Percentiles rank a stretch among this genome's conserved stretches.
Evolutionary conservation across 805 yeast species (phyloP).

Genomic region (Kazachstania africana): DNA sequence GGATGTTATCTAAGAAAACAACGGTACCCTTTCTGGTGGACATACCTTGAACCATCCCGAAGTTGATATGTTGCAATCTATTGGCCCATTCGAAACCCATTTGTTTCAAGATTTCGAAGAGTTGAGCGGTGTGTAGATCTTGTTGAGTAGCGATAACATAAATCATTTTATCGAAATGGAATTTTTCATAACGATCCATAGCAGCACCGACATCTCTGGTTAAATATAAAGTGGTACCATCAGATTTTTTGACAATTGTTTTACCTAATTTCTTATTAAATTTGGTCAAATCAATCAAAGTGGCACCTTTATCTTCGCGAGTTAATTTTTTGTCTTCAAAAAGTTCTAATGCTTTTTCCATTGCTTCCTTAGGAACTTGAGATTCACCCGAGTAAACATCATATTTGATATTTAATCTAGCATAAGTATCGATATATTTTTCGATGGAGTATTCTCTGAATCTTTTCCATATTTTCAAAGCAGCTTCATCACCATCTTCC

Average conservation of each 20-base stretch:
- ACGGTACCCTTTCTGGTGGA: slow-evolving; percentile 97
- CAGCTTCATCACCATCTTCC: slow-evolving; percentile 87
- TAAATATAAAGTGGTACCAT: slow-evolving; percentile 87
- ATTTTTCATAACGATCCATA: slow-evolving; percentile 71
- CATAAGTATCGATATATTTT: slow-evolving; percentile 77
- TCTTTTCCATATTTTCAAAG: slow-evolving; percentile 67
- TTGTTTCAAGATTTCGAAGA: slow-evolving; percentile 84
- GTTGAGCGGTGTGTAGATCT: slow-evolving; percentile 87
- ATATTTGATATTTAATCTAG: slow-evolving; percentile 79
- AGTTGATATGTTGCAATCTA: slow-evolving; percentile 71
- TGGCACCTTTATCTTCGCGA: slow-evolving; percentile 84
- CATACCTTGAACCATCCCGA: slow-evolving; percentile 98
- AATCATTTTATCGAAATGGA: slow-evolving; percentile 88
- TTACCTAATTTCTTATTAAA: slow-evolving; percentile 89
- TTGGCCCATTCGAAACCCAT: slow-evolving; percentile 85
- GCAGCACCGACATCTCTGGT: slow-evolving; percentile 98
- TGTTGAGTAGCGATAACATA: slow-evolving; percentile 95
- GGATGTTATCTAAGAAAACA: slow-evolving; percentile 88
- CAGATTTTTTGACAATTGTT: slow-evolving; percentile 83
- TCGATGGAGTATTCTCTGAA: slow-evolving; percentile 87
- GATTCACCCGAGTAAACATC: slow-evolving; percentile 94
- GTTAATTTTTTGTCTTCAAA: slow-evolving; percentile 61
- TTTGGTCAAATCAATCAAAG: slow-evolving; percentile 70
- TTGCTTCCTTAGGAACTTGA: slow-evolving; percentile 65
- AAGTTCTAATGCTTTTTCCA: slow-evolving; percentile 51